These are phyloP conservation scores for Tilletia caries DNA, from an alignment of 1,284 basidiomycete species.

Conservation along the genomic window DNA sequence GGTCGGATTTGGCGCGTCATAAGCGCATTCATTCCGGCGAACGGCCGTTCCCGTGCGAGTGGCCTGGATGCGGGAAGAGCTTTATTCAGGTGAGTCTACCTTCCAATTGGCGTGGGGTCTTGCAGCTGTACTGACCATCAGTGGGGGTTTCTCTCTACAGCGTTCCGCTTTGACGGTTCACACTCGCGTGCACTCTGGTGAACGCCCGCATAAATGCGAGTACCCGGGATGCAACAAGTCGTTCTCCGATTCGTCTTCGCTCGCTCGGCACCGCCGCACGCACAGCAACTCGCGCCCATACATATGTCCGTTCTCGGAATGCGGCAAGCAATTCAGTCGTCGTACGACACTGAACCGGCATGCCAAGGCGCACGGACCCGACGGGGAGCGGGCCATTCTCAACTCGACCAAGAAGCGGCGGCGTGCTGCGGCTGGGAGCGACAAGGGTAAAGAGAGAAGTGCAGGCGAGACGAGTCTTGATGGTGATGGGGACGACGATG, in stretches of 20 bases:
- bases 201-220: slow-evolving; percentile 75
- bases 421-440: neutral
- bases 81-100: slow-evolving; percentile 60
- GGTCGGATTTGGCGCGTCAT: slow-evolving; percentile 58
- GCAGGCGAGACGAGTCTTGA: too few relatives aligned
- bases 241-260: slow-evolving; percentile 62
- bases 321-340: slow-evolving; percentile 52
- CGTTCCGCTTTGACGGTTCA: slow-evolving; percentile 72
- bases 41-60: slow-evolving; percentile 65
- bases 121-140: neutral
- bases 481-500: neutral
- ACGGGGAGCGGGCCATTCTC: slow-evolving; percentile 27
- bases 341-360: slow-evolving; percentile 53
- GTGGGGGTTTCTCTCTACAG: neutral
- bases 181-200: slow-evolving; percentile 78
- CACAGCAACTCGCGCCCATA: slow-evolving; percentile 60
- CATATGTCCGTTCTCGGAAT: slow-evolving; percentile 49
- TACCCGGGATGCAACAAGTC: slow-evolving; percentile 62
- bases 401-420: slow-evolving; percentile 16
- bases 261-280: slow-evolving; percentile 68
- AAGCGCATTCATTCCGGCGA: slow-evolving; percentile 85
- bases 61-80: slow-evolving; percentile 57
- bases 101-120: neutral
- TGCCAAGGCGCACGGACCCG: slow-evolving; percentile 45
- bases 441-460: neutral